Conservation (phyloP, 805 yeast species). For the Candida dendrica region DNA sequence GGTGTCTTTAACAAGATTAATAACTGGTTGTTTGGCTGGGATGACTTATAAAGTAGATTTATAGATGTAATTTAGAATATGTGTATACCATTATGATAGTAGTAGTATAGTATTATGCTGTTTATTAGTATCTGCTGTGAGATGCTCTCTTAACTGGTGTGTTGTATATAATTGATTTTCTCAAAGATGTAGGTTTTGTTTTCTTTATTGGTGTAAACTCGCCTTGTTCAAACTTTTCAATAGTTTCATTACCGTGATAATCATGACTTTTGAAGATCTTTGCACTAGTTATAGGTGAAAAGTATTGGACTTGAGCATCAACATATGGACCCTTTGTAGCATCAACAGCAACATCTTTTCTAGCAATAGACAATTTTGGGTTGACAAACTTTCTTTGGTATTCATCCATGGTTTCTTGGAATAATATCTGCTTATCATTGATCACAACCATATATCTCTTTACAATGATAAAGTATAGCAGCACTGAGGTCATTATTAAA, state of each 20-base stretch:
- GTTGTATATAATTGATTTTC: slow-evolving; percentile 4
- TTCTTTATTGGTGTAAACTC: slow-evolving; percentile 23
- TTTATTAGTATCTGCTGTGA: not conserved
- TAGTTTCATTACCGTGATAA: slow-evolving; percentile 19
- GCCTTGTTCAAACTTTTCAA: slow-evolving; percentile 23
- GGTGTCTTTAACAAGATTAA: slow-evolving; percentile 27
- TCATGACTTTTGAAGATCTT: slow-evolving; percentile 49
- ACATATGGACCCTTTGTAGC: slow-evolving; percentile 35
- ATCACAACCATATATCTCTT: slow-evolving; percentile 38
- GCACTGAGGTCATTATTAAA: slow-evolving; percentile 28
- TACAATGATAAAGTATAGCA: slow-evolving; percentile 33
- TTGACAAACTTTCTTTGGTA: slow-evolving; percentile 55
- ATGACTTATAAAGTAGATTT: slow-evolving; percentile 26
- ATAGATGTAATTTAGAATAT: not conserved
- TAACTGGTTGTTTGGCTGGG: slow-evolving; percentile 52
- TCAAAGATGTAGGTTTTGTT: slow-evolving; percentile 9
- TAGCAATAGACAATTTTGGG: slow-evolving; percentile 44
- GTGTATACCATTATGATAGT: not conserved
- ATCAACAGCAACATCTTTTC: slow-evolving; percentile 56
- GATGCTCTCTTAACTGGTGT: not conserved
- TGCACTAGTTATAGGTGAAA: slow-evolving; percentile 23
- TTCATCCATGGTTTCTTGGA: slow-evolving; percentile 56
- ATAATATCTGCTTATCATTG: slow-evolving; percentile 53
- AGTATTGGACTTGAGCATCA: slow-evolving; percentile 19
- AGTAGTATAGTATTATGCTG: too few relatives aligned